A percentile compares a stretch with the other conserved stretches of the same genome.
These are phyloP conservation scores for Crassisporium funariophilum DNA, from an alignment of 768 basidiomycete genomes.

Conservation along the genomic window DNA sequence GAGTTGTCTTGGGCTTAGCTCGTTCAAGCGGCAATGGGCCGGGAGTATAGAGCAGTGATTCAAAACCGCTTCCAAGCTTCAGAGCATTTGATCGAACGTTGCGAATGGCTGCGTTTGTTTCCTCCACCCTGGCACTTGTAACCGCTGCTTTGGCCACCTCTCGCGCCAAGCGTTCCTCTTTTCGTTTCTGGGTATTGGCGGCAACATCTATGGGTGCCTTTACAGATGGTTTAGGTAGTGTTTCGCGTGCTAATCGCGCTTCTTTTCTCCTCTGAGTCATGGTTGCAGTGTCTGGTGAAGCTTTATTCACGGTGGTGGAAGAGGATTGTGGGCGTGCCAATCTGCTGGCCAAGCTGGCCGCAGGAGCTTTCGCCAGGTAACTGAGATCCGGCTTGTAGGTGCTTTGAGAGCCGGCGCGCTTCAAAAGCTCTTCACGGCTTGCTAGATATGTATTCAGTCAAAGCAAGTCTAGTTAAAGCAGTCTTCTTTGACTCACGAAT, in stretches of 20 bases:
- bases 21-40: background rate
- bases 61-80: background rate
- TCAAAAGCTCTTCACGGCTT: conserved; percentile 14
- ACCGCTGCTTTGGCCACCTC: too few species aligned
- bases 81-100: background rate
- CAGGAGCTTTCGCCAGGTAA: conserved; percentile 27
- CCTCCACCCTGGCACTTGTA: too few species aligned
- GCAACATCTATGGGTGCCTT: background rate
- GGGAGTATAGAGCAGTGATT: background rate
- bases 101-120: background rate
- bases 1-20: background rate
- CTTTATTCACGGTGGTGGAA: background rate
- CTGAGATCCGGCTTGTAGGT: conserved; percentile 27
- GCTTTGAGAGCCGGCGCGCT: conserved; percentile 8
- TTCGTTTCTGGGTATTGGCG: too few species aligned
- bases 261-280: conserved; percentile 15
- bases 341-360: conserved; percentile 25
- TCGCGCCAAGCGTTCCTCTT: too few species aligned
- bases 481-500: conserved; percentile 34
- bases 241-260: conserved; percentile 23
- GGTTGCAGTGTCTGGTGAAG: background rate
- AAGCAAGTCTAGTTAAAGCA: background rate
- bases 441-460: conserved; percentile 6
- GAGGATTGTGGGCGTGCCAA: conserved; percentile 12
- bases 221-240: conserved; percentile 1